Conservation (phyloP, 176 grass and related monocot species). For the Miscanthus lutarioriparius region DNA sequence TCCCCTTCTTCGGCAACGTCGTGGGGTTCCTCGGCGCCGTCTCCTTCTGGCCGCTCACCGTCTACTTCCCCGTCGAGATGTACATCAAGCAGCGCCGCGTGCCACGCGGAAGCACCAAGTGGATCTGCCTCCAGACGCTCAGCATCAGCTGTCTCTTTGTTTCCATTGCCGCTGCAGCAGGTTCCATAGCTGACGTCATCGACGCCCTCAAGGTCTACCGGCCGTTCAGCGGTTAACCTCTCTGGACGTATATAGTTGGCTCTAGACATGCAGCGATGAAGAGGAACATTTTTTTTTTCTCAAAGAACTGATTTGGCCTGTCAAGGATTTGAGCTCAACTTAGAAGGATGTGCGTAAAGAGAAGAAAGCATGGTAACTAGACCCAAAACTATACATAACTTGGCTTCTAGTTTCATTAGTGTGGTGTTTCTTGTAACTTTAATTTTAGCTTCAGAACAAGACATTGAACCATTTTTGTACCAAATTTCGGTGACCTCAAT, state of each 20-base stretch:
- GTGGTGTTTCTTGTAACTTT: no score
- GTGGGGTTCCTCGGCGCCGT: constrained; percentile 79
- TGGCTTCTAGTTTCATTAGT: no score
- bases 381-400: no score
- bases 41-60: constrained; percentile 71
- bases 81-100: constrained; percentile 62
- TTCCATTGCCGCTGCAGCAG: constrained; percentile 42
- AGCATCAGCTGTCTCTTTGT: constrained; percentile 50
- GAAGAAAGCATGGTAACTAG: no score
- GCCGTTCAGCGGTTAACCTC: constrained; percentile 45
- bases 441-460: no score
- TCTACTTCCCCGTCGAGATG: constrained; percentile 81
- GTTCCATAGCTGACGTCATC: constrained; percentile 67
- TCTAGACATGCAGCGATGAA: background rate
- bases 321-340: no score
- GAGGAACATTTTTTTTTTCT: no score
- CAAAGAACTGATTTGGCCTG: no score
- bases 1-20: no score
- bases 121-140: constrained; percentile 51
- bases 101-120: constrained; percentile 26
- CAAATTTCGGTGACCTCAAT: background rate
- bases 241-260: background rate
- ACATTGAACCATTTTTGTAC: background rate
- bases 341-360: no score
- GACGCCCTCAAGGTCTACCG: constrained; percentile 56